Conservation (phyloP, 352 stramenopile species). For the Globisporangium paddicum region DNA sequence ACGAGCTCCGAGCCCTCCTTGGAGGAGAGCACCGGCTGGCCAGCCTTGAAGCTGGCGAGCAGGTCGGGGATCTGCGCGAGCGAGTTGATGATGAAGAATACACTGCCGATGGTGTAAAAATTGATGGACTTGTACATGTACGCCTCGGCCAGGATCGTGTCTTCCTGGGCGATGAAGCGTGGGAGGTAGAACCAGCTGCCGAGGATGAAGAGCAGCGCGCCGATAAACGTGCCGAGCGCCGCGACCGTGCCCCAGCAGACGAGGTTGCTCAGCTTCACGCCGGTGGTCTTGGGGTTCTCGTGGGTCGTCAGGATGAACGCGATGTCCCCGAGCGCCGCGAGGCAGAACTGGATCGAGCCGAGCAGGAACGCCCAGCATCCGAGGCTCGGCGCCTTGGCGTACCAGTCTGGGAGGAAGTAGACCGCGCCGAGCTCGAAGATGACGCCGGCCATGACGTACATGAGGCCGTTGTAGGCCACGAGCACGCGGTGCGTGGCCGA, state of each 20-base stretch:
- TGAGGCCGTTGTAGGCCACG: constrained; percentile 52
- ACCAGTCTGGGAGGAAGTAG: constrained; percentile 77
- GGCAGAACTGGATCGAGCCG: constrained; percentile 61
- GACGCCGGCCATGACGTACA: constrained; percentile 60
- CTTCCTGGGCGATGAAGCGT: constrained; percentile 57
- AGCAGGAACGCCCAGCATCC: constrained; percentile 76
- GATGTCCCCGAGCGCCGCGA: constrained; percentile 55
- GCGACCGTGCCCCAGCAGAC: constrained; percentile 45
- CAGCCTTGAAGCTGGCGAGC: constrained; percentile 35
- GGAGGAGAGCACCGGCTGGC: constrained; percentile 7
- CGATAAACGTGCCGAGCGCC: constrained; percentile 51
- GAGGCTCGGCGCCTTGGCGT: constrained; percentile 54
- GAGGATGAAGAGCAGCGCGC: constrained; percentile 69
- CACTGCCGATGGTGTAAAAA: constrained; percentile 65
- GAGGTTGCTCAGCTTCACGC: constrained; percentile 53
- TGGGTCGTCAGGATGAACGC: constrained; percentile 62
- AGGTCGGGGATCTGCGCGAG: constrained; percentile 54
- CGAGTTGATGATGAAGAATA: constrained; percentile 76
- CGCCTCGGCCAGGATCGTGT: constrained; percentile 34
- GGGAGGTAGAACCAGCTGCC: constrained; percentile 82
- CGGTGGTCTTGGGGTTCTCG: constrained; percentile 34
- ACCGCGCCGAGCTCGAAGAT: constrained; percentile 76
- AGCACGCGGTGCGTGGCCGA: constrained; percentile 42
- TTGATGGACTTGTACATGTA: constrained; percentile 79
- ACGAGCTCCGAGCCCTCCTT: constrained; percentile 26